Base-by-base conservation (phyloP, 1,284 basidiomycete genomes). In the Earliella scabrosa region DNA sequence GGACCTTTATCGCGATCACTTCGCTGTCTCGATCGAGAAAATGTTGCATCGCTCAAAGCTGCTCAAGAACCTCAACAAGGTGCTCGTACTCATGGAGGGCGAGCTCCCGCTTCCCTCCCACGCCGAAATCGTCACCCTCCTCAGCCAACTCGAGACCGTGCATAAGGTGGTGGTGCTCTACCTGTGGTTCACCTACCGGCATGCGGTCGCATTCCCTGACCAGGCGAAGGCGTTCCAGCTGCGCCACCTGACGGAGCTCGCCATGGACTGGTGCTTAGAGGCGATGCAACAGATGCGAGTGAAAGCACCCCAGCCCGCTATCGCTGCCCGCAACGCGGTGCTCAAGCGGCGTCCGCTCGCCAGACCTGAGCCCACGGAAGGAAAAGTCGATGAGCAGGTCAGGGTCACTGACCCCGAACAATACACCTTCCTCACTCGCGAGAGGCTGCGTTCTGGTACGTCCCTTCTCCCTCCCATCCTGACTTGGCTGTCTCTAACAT, bases 151-250 rank as follows among this genome's bases (percentile, higher is more conserved):
- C 34, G 97, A 98, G 73, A 80, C 81, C 2, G 73, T 95, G 52
- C 96, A 98, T 73, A 90, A 91, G 64, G 75, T 85, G n/a, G 70
- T 96, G 24, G 86, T 91, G 16, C 65, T 92, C 18, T 98, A 98
- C 72, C 77, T 94, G 50, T 99, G 97, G 97, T 80, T 97, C 55
- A 81, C 81, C 21, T 89, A 86, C 72, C 86, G 96, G n/a, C 81
- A 87, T 46, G 82, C 86, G 1, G 77, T 95, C 44, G 81, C 86
- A 11, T 98, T 93, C 70, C 76, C 82, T 16, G 81, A 90, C 32
- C 75, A 80, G 29, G 71, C 75, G 10, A 73, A 79, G 38, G 88
- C 85, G 1, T 67, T 74, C 4, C 71, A 70, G 40, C 66, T 90
- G 51, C 94, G 94, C 71, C 69, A 68, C n/a, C 75, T 87, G 31